These are phyloP conservation scores for Penicillium coffeae DNA, from an alignment of 495 filamentous ascomycete genomes.

Conservation along the genomic window DNA sequence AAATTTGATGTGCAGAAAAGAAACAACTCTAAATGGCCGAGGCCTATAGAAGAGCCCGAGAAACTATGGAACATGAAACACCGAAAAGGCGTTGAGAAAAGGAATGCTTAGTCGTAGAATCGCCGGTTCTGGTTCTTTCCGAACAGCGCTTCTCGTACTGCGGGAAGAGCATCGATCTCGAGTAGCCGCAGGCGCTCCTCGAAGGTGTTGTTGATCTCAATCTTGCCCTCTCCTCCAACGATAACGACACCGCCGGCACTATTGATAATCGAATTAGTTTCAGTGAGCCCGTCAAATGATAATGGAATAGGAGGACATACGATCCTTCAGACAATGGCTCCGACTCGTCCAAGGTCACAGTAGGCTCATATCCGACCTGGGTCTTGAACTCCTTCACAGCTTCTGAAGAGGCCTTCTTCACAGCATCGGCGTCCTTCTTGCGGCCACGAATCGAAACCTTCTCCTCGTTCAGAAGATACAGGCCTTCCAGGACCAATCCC, in stretches of 20 bases:
- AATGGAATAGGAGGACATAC: constrained; percentile 53
- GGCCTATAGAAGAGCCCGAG: constrained; percentile 25
- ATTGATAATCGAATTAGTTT: background rate
- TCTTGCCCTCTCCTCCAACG: constrained; percentile 81
- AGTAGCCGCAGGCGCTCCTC: constrained; percentile 86
- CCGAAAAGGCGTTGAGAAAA: constrained; percentile 2
- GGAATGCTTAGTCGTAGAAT: constrained; percentile 71
- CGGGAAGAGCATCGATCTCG: constrained; percentile 77
- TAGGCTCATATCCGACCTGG: constrained; percentile 58
- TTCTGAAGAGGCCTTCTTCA: constrained; percentile 69
- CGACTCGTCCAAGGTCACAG: constrained; percentile 70
- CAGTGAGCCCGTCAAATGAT: background rate
- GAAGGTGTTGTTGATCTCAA: constrained; percentile 97
- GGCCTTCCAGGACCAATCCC: constrained; percentile 80
- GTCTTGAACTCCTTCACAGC: constrained; percentile 80
- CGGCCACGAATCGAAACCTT: constrained; percentile 68
- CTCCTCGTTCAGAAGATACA: constrained; percentile 80
- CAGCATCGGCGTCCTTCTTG: constrained; percentile 70
- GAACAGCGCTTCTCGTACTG: constrained; percentile 79
- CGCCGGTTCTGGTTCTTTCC: constrained; percentile 89
- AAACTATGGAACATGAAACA: constrained; percentile 7
- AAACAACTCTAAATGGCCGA: background rate
- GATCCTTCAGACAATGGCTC: constrained; percentile 75
- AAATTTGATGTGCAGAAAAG: constrained; percentile 19
- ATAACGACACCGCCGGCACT: constrained; percentile 84